These are phyloP conservation scores for Phytophthora pluvialis DNA, from an alignment of 352 stramenopile genomes.

Conservation along the genomic window DNA sequence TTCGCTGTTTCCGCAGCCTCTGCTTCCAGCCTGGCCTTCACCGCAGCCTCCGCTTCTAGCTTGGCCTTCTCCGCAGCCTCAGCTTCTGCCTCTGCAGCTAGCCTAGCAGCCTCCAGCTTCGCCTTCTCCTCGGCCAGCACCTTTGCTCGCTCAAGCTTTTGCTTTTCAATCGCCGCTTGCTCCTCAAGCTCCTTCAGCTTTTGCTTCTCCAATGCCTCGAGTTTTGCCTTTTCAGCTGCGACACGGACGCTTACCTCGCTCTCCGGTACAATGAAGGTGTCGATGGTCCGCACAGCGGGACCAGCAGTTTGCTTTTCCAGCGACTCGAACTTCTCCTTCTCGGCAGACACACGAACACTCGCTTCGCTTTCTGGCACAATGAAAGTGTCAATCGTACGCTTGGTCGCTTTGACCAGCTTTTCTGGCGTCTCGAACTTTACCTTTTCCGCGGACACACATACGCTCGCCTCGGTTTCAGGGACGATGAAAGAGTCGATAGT, in stretches of 20 bases:
- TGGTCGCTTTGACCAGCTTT: conserved; percentile 37
- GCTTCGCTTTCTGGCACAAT: conserved; percentile 32
- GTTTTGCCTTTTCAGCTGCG: conserved; percentile 48
- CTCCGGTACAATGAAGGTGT: conserved; percentile 46
- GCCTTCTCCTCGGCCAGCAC: conserved; percentile 23
- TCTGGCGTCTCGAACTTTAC: conserved; percentile 42
- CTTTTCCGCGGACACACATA: conserved; percentile 36
- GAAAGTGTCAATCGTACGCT: conserved; percentile 41
- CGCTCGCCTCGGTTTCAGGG: conserved; percentile 19
- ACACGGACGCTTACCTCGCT: conserved; percentile 46
- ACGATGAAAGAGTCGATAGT: conserved; percentile 37
- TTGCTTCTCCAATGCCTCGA: conserved; percentile 50
- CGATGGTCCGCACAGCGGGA: conserved; percentile 31
- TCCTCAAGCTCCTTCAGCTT: conserved; percentile 45
- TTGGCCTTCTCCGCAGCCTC: conserved; percentile 1
- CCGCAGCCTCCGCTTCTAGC: background rate
- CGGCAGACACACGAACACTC: conserved; percentile 36
- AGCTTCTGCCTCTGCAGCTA: conserved; percentile 5
- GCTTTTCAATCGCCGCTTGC: conserved; percentile 26
- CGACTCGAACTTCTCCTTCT: conserved; percentile 42
- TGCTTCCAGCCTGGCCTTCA: background rate
- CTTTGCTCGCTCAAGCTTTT: conserved; percentile 30
- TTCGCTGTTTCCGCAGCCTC: background rate
- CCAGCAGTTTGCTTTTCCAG: conserved; percentile 35
- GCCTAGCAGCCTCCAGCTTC: conserved; percentile 4